Percentiles rank a stretch among this genome's conserved stretches.
Evolutionary conservation across 768 basidiomycete genomes (phyloP).

Genomic region (Leccinum incarnatum): DNA sequence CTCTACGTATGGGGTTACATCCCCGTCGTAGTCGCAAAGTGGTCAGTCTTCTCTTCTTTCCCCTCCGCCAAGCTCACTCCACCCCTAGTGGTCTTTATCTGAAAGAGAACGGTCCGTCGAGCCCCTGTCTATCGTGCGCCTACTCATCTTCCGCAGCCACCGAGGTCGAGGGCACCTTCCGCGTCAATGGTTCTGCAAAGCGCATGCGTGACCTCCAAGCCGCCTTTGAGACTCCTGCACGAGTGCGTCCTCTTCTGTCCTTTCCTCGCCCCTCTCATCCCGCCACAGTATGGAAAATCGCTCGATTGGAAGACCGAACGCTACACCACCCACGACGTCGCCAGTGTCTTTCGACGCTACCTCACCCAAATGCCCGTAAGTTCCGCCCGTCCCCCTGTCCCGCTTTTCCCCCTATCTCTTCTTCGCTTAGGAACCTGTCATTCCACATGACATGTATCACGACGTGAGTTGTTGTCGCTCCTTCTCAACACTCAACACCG

Average conservation of each 20-base stretch:
- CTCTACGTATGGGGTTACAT: conserved; percentile 93
- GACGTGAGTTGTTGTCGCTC: conserved; percentile 51
- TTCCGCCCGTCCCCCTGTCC: conserved; percentile 19
- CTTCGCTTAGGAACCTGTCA: conserved; percentile 78
- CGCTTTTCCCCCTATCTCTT: conserved; percentile 5
- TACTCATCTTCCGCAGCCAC: conserved; percentile 52
- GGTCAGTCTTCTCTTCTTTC: conserved; percentile 46
- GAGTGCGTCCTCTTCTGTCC: conserved; percentile 45
- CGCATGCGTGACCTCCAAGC: conserved; percentile 95
- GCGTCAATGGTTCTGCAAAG: conserved; percentile 92
- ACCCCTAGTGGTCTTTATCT: conserved; percentile 77
- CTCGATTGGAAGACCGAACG: conserved; percentile 85
- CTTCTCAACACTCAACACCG: conserved; percentile 2
- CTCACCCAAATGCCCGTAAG: conserved; percentile 95
- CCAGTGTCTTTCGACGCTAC: conserved; percentile 93
- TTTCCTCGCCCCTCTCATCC: conserved; percentile 2
- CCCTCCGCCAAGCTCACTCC: conserved; percentile 3
- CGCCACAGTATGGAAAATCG: conserved; percentile 81
- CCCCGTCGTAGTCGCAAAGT: conserved; percentile 97
- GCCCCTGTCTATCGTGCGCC: background rate
- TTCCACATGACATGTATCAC: conserved; percentile 88
- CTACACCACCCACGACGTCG: conserved; percentile 95
- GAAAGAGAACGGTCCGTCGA: conserved; percentile 79
- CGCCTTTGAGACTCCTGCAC: conserved; percentile 83
- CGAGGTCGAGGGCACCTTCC: conserved; percentile 90